Percentiles rank a stretch among this genome's conserved stretches.
These are phyloP conservation scores for Coriolopsis trogii DNA, from an alignment of 1,284 basidiomycete species.

Conservation along the genomic window DNA sequence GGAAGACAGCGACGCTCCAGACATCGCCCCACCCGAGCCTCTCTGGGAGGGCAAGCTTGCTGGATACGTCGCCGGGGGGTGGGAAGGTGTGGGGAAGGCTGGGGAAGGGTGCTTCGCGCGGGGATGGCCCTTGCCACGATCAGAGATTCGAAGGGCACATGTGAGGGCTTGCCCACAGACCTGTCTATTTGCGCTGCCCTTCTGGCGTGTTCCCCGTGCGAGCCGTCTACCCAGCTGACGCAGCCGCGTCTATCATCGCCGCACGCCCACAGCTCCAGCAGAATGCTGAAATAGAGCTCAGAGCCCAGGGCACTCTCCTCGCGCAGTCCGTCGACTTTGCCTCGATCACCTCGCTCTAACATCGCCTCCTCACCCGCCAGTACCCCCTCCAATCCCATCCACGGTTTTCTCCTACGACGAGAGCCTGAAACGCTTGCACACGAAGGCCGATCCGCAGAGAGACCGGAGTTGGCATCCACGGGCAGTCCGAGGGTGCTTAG, in stretches of 20 bases:
- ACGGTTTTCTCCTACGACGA: background rate
- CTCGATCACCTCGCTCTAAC: background rate
- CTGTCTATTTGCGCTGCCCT: background rate
- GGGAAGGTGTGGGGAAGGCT: conserved; percentile 5
- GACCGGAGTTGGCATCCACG: background rate
- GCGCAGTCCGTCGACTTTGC: background rate
- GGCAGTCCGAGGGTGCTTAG: conserved; percentile 1
- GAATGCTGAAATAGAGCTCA: conserved; percentile 12
- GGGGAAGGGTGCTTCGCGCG: background rate
- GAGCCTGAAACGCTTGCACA: background rate
- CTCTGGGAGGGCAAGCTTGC: background rate
- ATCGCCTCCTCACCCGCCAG: background rate
- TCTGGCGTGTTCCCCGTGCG: conserved; percentile 4
- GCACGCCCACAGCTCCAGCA: background rate
- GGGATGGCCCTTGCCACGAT: conserved; percentile 7
- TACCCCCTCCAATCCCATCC: background rate
- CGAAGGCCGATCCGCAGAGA: background rate
- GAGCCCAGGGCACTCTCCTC: background rate
- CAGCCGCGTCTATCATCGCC: conserved; percentile 13
- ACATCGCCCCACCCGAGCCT: background rate
- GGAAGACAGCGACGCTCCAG: background rate
- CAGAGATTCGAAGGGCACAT: background rate
- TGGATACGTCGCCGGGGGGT: background rate
- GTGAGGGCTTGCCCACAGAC: conserved; percentile 11
- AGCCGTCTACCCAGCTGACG: conserved; percentile 15